These are phyloP conservation scores for Cardamine occulta DNA, from an alignment of 345 rosid species.

Conservation along the genomic window DNA sequence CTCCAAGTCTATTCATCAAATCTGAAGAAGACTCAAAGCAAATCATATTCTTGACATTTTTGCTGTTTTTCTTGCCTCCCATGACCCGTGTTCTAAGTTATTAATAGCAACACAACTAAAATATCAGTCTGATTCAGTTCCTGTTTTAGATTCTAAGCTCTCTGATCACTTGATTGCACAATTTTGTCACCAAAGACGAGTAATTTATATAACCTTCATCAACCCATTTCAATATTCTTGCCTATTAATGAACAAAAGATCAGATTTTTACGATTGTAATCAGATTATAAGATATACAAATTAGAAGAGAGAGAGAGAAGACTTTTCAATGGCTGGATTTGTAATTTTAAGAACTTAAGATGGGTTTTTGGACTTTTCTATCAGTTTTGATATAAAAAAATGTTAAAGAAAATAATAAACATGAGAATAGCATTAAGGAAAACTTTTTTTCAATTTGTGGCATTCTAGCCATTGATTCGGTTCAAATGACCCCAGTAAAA, in stretches of 20 bases:
- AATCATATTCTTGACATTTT: slow-evolving; percentile 56
- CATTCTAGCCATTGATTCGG: too few relatives aligned
- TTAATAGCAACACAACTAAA: slow-evolving; percentile 63
- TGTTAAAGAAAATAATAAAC: too few relatives aligned
- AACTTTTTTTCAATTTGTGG: too few relatives aligned
- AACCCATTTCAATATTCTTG: slow-evolving; percentile 79
- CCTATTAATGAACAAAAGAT: slow-evolving; percentile 44
- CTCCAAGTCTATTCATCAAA: slow-evolving; percentile 66
- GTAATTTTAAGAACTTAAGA: too few relatives aligned
- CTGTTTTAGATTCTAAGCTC: slow-evolving; percentile 40
- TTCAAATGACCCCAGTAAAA: too few relatives aligned
- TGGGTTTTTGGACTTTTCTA: too few relatives aligned
- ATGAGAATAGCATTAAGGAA: too few relatives aligned
- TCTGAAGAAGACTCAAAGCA: slow-evolving; percentile 62
- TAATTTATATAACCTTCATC: slow-evolving; percentile 80
- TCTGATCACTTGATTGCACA: slow-evolving; percentile 39
- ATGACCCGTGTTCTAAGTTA: slow-evolving; percentile 53
- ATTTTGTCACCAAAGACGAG: slow-evolving; percentile 56
- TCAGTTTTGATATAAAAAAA: too few relatives aligned
- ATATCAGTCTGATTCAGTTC: slow-evolving; percentile 63
- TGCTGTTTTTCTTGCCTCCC: slow-evolving; percentile 32
- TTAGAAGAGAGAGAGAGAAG: too few relatives aligned
- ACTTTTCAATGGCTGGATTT: background rate
- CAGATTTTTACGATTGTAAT: background rate
- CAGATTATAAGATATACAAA: background rate